Conservation (phyloP, 1,139 yeast genomes). For the Candida tunisiensis region DNA sequence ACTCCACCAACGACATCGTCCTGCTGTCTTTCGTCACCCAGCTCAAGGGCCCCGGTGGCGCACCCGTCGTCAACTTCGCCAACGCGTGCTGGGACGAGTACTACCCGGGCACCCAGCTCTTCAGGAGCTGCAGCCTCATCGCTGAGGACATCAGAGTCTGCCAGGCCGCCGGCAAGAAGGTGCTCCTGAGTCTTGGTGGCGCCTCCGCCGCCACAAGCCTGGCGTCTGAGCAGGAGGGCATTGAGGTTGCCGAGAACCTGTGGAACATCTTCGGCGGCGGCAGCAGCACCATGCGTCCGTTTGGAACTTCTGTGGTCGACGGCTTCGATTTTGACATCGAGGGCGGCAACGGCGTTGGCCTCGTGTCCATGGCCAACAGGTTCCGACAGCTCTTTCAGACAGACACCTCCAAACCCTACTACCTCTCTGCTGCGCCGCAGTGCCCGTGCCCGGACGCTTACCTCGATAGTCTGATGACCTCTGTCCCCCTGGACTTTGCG, state of each 20-base stretch:
- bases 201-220: conserved; percentile 67
- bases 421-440: conserved; percentile 87
- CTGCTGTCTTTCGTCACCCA: conserved; percentile 51
- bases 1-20: conserved; percentile 53
- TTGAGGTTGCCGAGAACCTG: conserved; percentile 48
- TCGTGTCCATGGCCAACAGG: conserved; percentile 29
- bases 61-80: conserved; percentile 48
- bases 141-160: conserved; percentile 59
- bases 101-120: conserved; percentile 9
- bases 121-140: conserved; percentile 27
- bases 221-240: conserved; percentile 38
- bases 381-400: conserved; percentile 37
- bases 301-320: conserved; percentile 44
- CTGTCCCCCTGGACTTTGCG: conserved; percentile 61
- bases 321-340: conserved; percentile 65
- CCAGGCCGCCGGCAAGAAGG: conserved; percentile 54
- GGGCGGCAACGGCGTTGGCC: conserved; percentile 32
- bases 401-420: conserved; percentile 31
- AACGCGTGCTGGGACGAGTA: conserved; percentile 22
- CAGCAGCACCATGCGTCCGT: conserved; percentile 43
- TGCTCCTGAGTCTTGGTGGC: conserved; percentile 69
- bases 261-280: conserved; percentile 87
- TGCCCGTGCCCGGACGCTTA: conserved; percentile 85
- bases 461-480: conserved; percentile 45
- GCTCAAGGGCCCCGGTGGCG: conserved; percentile 33